phyloP scores from a whole-genome alignment of 306 rosid species.

The Quercus rubra region DNA sequence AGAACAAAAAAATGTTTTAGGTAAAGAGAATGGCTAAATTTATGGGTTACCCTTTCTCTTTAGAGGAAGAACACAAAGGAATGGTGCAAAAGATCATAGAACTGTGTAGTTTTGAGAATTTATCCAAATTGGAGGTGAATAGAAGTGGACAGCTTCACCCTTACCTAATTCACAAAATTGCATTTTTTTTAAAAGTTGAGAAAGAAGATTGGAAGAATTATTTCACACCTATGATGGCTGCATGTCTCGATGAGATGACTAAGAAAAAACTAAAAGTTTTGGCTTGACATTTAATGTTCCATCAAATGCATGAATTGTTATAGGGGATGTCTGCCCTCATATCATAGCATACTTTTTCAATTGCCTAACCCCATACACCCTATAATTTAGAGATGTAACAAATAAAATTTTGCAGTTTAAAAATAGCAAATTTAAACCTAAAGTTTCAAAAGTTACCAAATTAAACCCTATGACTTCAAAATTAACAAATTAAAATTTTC shows the following conservation, averaged over 20 bases:
- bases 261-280: neutral
- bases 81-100: neutral
- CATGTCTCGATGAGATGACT: neutral
- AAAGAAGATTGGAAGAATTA: slow-evolving; percentile 16
- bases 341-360: too few species aligned
- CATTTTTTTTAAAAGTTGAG: slow-evolving; percentile 9
- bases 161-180: neutral
- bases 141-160: neutral
- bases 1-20: neutral
- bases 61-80: slow-evolving; percentile 16
- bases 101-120: slow-evolving; percentile 12
- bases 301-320: too few species aligned
- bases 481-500: too few species aligned
- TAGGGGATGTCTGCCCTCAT: too few species aligned
- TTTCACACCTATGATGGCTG: neutral
- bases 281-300: too few species aligned
- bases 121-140: slow-evolving; percentile 20
- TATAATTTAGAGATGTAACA: too few species aligned
- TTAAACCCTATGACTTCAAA: too few species aligned
- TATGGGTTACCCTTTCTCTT: neutral
- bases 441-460: too few species aligned
- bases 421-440: too few species aligned
- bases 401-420: too few species aligned
- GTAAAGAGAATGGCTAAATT: slow-evolving; percentile 16
- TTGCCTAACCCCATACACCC: too few species aligned